Evolutionary conservation across 2,329 filamentous ascomycete genomes (phyloP), one percentile per base, ranked within the genome.

Genomic region (Talaromyces sp.): DNA sequence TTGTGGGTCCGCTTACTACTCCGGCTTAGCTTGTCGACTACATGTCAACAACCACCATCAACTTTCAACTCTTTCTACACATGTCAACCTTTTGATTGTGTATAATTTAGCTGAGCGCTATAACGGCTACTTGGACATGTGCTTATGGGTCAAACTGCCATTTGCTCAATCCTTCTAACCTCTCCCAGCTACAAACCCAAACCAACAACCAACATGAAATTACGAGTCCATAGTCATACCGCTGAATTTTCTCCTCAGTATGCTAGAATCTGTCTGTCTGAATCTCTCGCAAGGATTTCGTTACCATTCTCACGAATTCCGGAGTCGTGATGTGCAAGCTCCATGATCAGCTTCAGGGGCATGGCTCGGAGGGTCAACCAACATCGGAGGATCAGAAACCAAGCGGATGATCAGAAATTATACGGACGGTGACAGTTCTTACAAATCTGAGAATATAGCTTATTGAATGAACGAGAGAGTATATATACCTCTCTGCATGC

Each of bases 1-100:
- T 19, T 53, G 49, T 53, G 49, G 49, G 49, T 31, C 49, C 49
- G 49, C 49, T 53, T 53, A 53, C 49, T 19, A n/a, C 49, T 31
- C 7, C 1, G 27, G 49, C 25, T 27, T 51, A 53, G 25, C 25
- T 53, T n/a, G n/a, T n/a, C n/a, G n/a, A n/a, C n/a, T n/a, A n/a
- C n/a, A n/a, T n/a, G n/a, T n/a, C n/a, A 11, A 10, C 43, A 22
- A 51, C 47, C 22, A 51, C 47, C 5, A 27, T 8, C 47, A 19
- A 45, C 45, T 27, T 13, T 8, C 17, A 7, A 22, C 8, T 47
- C 22, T 27, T 27, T 17, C 25, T 27, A 27, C n/a, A 27, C 11
- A 27, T 49, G 11, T 49, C 19, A 25, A 25, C 0, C 11, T 47
- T 15, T 15, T 10, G 22, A n/a, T 15, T 10, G 4, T 51, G 22